phyloP scores from a whole-genome alignment of 805 yeast species.

The Diddensiella santjacobensis region DNA sequence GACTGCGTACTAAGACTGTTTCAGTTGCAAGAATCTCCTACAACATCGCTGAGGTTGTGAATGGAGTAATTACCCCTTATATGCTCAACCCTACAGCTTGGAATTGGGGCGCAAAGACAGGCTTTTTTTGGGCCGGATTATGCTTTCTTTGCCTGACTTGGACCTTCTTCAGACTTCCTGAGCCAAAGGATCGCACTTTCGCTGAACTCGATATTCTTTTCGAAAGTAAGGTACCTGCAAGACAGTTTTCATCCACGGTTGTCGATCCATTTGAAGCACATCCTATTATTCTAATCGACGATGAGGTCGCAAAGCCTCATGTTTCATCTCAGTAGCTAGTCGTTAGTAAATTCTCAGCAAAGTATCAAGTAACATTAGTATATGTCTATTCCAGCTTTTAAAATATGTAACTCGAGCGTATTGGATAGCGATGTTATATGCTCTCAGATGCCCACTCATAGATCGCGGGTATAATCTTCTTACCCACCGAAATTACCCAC shows the following conservation, averaged over 20 bases:
- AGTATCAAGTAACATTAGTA: too few relatives aligned
- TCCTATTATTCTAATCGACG: neutral
- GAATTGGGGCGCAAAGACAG: slow-evolving; percentile 48
- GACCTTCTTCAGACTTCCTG: slow-evolving; percentile 54
- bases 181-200: slow-evolving; percentile 52
- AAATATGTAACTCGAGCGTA: neutral
- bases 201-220: slow-evolving; percentile 58
- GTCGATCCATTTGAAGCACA: slow-evolving; percentile 13
- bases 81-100: slow-evolving; percentile 46
- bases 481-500: too few relatives aligned
- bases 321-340: too few relatives aligned
- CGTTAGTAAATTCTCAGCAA: too few relatives aligned
- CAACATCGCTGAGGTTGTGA: slow-evolving; percentile 20
- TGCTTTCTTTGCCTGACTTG: slow-evolving; percentile 30
- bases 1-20: slow-evolving; percentile 41
- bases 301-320: neutral
- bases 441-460: too few relatives aligned
- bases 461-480: too few relatives aligned
- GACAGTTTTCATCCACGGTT: slow-evolving; percentile 23
- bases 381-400: too few relatives aligned
- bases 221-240: slow-evolving; percentile 30
- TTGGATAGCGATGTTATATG: neutral
- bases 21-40: slow-evolving; percentile 37
- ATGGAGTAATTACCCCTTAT: slow-evolving; percentile 36
- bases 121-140: slow-evolving; percentile 44